A percentile compares a stretch with the other conserved stretches of the same genome.
Evolutionary conservation across 2,329 filamentous ascomycete genomes (phyloP).

Genomic region (Colletotrichum lentis): DNA sequence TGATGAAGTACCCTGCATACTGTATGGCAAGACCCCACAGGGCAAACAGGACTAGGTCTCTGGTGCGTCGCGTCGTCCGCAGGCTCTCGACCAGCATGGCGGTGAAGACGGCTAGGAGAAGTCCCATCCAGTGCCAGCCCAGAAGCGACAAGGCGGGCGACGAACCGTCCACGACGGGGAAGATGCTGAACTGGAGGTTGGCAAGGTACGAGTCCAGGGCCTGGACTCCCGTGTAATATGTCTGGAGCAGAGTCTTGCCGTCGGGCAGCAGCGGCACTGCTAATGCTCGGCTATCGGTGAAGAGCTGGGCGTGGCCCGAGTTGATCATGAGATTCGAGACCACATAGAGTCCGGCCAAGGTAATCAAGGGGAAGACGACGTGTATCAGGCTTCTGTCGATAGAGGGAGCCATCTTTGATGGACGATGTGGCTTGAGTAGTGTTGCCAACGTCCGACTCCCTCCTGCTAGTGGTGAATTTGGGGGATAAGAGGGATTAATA

Average conservation of each 20-base stretch:
- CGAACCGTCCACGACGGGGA: slow-evolving; percentile 2
- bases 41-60: background rate
- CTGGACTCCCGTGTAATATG: background rate
- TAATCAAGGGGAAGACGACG: slow-evolving; percentile 5
- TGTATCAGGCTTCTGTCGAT: background rate
- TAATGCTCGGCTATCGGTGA: slow-evolving; percentile 3
- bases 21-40: slow-evolving; percentile 15
- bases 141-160: background rate
- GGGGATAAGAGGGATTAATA: too few relatives aligned
- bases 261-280: slow-evolving; percentile 1
- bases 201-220: slow-evolving; percentile 11
- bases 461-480: too few relatives aligned
- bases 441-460: background rate
- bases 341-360: slow-evolving; percentile 6
- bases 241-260: background rate
- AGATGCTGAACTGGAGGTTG: slow-evolving; percentile 14
- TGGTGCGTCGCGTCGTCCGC: background rate
- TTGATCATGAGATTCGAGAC: slow-evolving; percentile 12
- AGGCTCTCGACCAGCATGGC: slow-evolving; percentile 8
- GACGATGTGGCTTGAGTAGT: background rate
- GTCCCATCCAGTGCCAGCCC: slow-evolving; percentile 11
- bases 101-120: slow-evolving; percentile 6
- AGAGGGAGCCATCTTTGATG: background rate
- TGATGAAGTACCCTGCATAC: slow-evolving; percentile 11
- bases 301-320: slow-evolving; percentile 10